Percentiles rank a stretch among this genome's conserved stretches.
Conservation (phyloP, 345 rosid species). For the Raphanus sativus region DNA sequence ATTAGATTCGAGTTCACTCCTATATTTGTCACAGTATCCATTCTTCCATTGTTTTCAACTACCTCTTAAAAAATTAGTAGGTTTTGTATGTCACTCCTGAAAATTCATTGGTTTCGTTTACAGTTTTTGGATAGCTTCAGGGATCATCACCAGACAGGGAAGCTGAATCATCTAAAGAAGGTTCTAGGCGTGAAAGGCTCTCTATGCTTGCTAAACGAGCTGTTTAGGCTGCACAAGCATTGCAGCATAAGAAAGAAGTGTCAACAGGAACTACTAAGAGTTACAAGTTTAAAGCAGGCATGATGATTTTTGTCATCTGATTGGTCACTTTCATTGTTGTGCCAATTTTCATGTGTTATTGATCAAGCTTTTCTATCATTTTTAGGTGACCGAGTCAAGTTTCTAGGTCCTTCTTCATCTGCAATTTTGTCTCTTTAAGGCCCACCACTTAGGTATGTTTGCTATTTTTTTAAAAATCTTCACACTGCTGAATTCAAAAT, state of each 20-base stretch:
- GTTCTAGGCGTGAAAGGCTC: constrained; percentile 64
- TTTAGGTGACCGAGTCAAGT: background rate
- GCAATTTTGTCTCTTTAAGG: background rate
- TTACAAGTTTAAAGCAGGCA: background rate
- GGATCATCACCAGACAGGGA: constrained; percentile 58
- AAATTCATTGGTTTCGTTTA: background rate
- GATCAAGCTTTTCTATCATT: background rate
- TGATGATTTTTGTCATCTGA: background rate
- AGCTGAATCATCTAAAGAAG: constrained; percentile 65
- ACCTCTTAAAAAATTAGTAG: too few relatives aligned
- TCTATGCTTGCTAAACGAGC: constrained; percentile 58
- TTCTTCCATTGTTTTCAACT: too few relatives aligned
- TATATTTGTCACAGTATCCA: too few relatives aligned
- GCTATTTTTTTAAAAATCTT: background rate
- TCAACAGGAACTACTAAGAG: background rate
- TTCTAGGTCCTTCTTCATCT: background rate
- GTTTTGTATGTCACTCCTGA: too few relatives aligned
- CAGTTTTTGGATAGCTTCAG: constrained; percentile 45
- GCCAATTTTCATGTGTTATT: background rate
- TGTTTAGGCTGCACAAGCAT: constrained; percentile 49
- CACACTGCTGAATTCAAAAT: background rate
- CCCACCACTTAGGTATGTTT: background rate
- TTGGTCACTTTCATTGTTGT: background rate
- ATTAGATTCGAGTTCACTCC: too few relatives aligned
- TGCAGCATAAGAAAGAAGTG: constrained; percentile 55